phyloP scores from a whole-genome alignment of 306 rosid species.

The Calophaca sinica region DNA sequence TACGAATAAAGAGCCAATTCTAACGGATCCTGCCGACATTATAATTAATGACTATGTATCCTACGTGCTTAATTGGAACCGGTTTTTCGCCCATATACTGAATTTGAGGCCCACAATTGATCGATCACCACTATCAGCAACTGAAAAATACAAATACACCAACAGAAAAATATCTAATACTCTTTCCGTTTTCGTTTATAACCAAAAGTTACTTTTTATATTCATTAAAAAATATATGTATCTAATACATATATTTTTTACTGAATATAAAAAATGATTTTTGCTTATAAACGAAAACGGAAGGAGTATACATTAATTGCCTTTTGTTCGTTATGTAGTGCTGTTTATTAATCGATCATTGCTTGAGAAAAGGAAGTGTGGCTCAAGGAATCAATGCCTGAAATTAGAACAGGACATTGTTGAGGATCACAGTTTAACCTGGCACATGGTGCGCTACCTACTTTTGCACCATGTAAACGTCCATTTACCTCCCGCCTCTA shows the following conservation, averaged over 20 bases:
- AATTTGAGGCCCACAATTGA: slow-evolving; percentile 27
- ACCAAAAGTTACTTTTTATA: too few species aligned
- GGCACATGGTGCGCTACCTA: slow-evolving; percentile 23
- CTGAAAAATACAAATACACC: neutral
- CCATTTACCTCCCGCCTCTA: too few species aligned
- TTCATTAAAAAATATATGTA: too few species aligned
- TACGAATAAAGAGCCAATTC: slow-evolving; percentile 33
- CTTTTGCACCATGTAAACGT: slow-evolving; percentile 26
- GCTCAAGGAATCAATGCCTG: too few species aligned
- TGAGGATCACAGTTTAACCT: neutral
- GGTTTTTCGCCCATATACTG: neutral
- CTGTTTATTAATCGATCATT: too few species aligned
- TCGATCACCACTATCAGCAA: slow-evolving; percentile 6
- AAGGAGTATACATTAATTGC: neutral
- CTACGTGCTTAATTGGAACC: slow-evolving; percentile 13
- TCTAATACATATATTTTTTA: too few species aligned
- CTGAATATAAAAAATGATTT: too few species aligned
- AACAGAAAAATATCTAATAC: slow-evolving; percentile 13
- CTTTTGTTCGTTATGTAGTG: too few species aligned
- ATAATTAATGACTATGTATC: slow-evolving; percentile 11
- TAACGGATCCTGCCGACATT: slow-evolving; percentile 54
- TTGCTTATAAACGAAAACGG: too few species aligned
- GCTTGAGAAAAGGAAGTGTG: too few species aligned
- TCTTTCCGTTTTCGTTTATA: too few species aligned
- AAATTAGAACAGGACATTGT: too few species aligned